Conservation (phyloP, 371 early-diverging fungal species). For the Mucor saturninus region DNA sequence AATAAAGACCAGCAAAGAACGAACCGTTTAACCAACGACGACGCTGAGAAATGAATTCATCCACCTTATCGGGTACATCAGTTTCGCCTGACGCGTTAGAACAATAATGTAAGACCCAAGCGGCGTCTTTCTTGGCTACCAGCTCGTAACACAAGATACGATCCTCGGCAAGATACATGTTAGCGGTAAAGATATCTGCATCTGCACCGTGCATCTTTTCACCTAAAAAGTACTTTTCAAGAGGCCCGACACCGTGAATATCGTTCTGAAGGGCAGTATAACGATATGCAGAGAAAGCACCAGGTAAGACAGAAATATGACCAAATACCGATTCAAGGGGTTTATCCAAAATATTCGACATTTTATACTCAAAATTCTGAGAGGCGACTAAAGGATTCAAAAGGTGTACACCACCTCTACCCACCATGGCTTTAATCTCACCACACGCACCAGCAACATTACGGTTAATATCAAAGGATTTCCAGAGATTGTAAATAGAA, state of each 20-base stretch:
- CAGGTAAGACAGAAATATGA: conserved; percentile 82
- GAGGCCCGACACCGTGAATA: conserved; percentile 62
- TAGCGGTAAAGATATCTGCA: conserved; percentile 68
- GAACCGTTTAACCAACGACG: conserved; percentile 89
- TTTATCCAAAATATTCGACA: conserved; percentile 88
- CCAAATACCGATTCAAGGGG: conserved; percentile 87
- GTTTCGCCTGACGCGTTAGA: conserved; percentile 77
- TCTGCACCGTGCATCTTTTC: conserved; percentile 67
- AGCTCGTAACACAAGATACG: conserved; percentile 90
- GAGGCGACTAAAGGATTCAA: conserved; percentile 89
- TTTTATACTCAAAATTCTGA: conserved; percentile 89
- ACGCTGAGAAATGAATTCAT: conserved; percentile 84
- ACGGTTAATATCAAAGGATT: conserved; percentile 77
- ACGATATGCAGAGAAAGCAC: conserved; percentile 87
- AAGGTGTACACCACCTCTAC: conserved; percentile 70
- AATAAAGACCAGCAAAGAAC: conserved; percentile 67
- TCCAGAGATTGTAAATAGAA: conserved; percentile 73
- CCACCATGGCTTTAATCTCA: conserved; percentile 83
- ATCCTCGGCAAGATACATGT: conserved; percentile 85
- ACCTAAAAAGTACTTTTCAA: conserved; percentile 81
- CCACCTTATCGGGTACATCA: conserved; percentile 77
- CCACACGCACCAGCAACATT: conserved; percentile 86
- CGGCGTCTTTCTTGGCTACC: conserved; percentile 68
- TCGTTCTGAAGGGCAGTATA: conserved; percentile 76
- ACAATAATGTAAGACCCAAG: conserved; percentile 69